Base-by-base conservation (phyloP, 2,329 filamentous ascomycete species). In the Coniochaeta prunicola region DNA sequence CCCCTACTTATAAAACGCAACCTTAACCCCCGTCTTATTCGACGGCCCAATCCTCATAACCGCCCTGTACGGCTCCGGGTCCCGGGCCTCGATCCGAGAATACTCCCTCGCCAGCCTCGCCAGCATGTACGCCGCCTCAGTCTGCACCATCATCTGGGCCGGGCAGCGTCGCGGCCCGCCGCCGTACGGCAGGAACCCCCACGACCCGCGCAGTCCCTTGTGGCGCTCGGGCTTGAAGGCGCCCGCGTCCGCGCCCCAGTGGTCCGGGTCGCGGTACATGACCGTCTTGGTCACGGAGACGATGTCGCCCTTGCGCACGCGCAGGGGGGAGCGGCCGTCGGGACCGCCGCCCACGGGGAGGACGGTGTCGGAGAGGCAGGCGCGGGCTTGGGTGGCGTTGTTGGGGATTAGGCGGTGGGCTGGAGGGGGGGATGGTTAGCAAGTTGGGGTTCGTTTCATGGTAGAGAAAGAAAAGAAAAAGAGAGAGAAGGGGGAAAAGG, bases 221-320 rank as follows among this genome's bases (percentile, higher is more conserved):
- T 75, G 80, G n/a, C 78, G 70, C 64, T 80, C 77, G 0, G 78
- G 78, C 0, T 70, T 68, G 64, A 80, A 80, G 62, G 73, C 73
- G 3, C 76, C 69, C 1, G 75, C 75, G 56, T 79, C 77, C 0
- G 69, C 63, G 0, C 79, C 78, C 34, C 66, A 80, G 3, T 77
- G 66, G 40, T 74, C 73, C 57, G 73, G 72, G 12, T 74, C 69
- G 4, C 76, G 70, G 26, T 77, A 75, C 48, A 77, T 60, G 19
- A 64, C 65, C 60, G 72, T 71, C 3, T 67, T 36, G 10, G 67
- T 71, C 64, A 70, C 77, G 4, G 72, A 66, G 17, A 75, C 68
- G 1, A 65, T 38, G 1, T 69, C 72, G 10, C 75, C 75, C 59
- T 73, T 73, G 12, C 70, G 69, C 3, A 79, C 63, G 50, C 76